Base-by-base conservation (phyloP, 1,284 basidiomycete genomes). In the Takashimella koratensis region DNA sequence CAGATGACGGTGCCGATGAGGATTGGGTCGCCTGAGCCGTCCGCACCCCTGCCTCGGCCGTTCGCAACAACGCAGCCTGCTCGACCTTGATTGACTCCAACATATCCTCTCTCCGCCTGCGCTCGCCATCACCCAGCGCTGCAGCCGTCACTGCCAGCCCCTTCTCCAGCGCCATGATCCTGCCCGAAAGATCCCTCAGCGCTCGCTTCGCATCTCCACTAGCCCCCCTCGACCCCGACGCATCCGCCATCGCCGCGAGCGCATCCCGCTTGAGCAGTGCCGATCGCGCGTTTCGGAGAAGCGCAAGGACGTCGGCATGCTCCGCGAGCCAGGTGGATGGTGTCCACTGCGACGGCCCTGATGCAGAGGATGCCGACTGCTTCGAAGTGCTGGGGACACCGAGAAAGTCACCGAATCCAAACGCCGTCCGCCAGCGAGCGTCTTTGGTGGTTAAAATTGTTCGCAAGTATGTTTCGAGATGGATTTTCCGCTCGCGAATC, bases 191-290 rank as follows among this genome's bases (percentile, higher is more conserved):
- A 36, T 85, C 85, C 16, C 88, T 88, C 26, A 95, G 82, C 67
- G 85, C 83, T 68, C 86, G 83, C 78, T 93, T 93, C 39, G 88
- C 90, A 59, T 84, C 83, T 48, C 92, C 86, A 58, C 88, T 90
- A 45, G 86, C 81, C 39, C 83, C 83, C 69, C 93, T 87, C n/a
- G 90, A 83, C 1, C 80, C 85, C 30, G 80, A 76, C 51, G 88
- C 76, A 74, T 93, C 90, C 23, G 85, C 84, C 42, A 81, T 81
- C 58, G 87, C 83, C 4, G 86, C 82, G 52, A 93, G 82, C 0
- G 89, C 84, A 74, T 96, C 90, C 43, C 92, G 85, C 70, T 86
- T 86, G 75, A 90, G 86, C 68, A 95, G 81, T 59, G 88, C 84
- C 5, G 90, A 86, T 58, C 90, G 87, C 47, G 91, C 82, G 60